Conservation (phyloP, 768 basidiomycete genomes). For the Antrodiella citrinella region DNA sequence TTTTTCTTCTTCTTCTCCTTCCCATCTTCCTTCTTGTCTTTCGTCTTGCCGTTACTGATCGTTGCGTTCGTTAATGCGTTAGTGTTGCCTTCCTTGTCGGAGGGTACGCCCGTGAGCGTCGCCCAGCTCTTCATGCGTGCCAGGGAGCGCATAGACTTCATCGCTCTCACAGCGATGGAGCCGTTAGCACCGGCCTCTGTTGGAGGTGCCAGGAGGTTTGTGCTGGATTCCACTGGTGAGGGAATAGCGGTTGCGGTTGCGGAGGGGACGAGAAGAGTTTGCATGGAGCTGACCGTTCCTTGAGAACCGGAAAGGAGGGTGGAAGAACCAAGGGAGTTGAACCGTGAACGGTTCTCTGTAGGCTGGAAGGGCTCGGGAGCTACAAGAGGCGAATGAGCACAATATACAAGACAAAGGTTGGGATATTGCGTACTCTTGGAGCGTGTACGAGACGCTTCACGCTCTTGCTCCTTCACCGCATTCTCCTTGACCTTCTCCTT, state of each 20-base stretch:
- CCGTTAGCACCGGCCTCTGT: slow-evolving; percentile 25
- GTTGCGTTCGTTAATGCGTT: slow-evolving; percentile 10
- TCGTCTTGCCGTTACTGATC: slow-evolving; percentile 9
- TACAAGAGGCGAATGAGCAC: slow-evolving; percentile 15
- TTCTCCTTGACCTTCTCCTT: slow-evolving; percentile 53
- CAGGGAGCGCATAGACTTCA: slow-evolving; percentile 64
- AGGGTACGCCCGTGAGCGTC: slow-evolving; percentile 42
- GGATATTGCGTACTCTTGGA: slow-evolving; percentile 32
- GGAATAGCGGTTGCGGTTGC: background rate
- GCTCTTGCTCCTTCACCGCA: slow-evolving; percentile 22
- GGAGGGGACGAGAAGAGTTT: background rate
- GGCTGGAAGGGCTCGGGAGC: slow-evolving; percentile 39
- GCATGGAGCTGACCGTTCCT: slow-evolving; percentile 2
- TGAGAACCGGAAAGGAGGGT: slow-evolving; percentile 25
- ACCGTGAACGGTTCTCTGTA: slow-evolving; percentile 36
- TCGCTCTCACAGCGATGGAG: slow-evolving; percentile 72
- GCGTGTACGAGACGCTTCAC: slow-evolving; percentile 25
- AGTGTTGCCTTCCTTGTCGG: slow-evolving; percentile 21
- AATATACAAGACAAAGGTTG: background rate
- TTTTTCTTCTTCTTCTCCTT: slow-evolving; percentile 31
- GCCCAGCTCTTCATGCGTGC: slow-evolving; percentile 71
- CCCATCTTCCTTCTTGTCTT: slow-evolving; percentile 29
- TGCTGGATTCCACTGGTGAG: background rate
- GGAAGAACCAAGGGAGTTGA: slow-evolving; percentile 54
- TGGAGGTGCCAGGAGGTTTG: slow-evolving; percentile 14